Evolutionary conservation across 169 alveolate species (phyloP).

Genomic region (Babesia caballi): DNA sequence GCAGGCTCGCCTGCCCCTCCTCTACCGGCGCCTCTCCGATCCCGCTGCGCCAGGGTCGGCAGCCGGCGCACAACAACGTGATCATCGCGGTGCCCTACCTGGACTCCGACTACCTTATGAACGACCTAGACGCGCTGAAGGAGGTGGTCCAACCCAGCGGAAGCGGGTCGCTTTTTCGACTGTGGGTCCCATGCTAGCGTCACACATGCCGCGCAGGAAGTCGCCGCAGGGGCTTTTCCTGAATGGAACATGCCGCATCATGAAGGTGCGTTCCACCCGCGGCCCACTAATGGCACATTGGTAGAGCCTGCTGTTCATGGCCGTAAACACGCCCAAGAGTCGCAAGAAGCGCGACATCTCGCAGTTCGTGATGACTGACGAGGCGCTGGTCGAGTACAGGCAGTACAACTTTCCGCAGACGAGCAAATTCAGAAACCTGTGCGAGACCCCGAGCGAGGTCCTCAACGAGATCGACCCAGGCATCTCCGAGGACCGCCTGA

Average conservation of each 20-base stretch:
- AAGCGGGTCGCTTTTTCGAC: background rate
- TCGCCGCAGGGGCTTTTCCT: background rate
- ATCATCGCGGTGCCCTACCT: constrained; percentile 15
- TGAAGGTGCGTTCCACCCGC: background rate
- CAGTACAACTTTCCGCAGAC: too few species aligned
- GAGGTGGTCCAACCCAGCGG: background rate
- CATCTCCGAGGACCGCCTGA: constrained; percentile 3
- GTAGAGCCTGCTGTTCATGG: constrained; percentile 17
- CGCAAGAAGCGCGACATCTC: background rate
- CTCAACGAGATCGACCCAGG: background rate
- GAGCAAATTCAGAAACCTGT: too few species aligned
- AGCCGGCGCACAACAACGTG: background rate
- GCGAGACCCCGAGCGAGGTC: background rate
- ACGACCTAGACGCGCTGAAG: constrained; percentile 6
- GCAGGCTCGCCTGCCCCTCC: constrained; percentile 3
- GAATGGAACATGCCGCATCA: background rate
- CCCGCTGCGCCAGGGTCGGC: background rate
- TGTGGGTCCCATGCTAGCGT: background rate
- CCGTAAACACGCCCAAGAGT: background rate
- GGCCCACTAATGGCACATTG: too few species aligned
- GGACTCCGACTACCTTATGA: constrained; percentile 27
- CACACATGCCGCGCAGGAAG: background rate
- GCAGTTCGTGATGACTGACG: background rate
- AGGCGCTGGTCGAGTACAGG: background rate
- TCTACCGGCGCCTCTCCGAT: background rate